phyloP scores from a whole-genome alignment of 306 rosid species.

The Casuarina cunninghamiana region DNA sequence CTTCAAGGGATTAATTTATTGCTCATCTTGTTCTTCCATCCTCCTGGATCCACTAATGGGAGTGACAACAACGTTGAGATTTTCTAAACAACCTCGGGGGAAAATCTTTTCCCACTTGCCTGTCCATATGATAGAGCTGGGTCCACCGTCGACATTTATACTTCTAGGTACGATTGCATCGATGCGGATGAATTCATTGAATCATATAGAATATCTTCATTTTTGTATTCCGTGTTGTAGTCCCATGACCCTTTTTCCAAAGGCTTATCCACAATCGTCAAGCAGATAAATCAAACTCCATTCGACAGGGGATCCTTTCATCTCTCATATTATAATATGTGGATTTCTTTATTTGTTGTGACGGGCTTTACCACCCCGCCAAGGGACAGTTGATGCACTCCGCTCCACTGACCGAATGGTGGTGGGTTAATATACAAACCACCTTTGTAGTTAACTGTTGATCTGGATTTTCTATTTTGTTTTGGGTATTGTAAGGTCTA shows the following conservation, averaged over 20 bases:
- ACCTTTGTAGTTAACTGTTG: no score
- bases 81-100: neutral
- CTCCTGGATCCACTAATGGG: constrained; percentile 6
- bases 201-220: neutral
- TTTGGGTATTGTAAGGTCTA: no score
- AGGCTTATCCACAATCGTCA: neutral
- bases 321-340: no score
- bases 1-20: no score
- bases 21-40: neutral
- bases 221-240: neutral
- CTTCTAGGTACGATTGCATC: neutral
- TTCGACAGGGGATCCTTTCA: no score
- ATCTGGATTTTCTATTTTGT: no score
- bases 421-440: no score
- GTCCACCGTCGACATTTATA: constrained; percentile 7
- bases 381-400: no score
- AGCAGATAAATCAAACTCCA: neutral
- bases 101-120: constrained; percentile 5
- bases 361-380: no score
- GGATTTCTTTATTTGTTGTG: no score
- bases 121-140: neutral
- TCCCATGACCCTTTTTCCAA: neutral
- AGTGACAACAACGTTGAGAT: constrained; percentile 6
- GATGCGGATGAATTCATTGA: constrained; percentile 11
- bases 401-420: no score